These are phyloP conservation scores for Dispira simplex DNA, from an alignment of 192 early-diverging fungal genomes.

Conservation along the genomic window DNA sequence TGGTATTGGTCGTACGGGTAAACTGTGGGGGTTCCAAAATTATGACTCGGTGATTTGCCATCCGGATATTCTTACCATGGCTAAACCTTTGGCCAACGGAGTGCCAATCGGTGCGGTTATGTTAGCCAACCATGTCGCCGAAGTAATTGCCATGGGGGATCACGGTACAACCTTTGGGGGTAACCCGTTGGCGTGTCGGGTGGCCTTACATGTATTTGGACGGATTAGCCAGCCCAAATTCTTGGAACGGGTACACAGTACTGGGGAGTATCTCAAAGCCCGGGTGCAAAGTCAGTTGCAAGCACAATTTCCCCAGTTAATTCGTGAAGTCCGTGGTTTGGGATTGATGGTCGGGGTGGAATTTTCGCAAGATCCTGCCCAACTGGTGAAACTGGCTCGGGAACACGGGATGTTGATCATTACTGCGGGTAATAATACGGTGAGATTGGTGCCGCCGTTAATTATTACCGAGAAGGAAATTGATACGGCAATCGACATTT, in stretches of 20 bases:
- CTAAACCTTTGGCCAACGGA: slow-evolving; percentile 95
- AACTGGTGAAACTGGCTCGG: slow-evolving; percentile 55
- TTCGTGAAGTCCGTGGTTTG: slow-evolving; percentile 66
- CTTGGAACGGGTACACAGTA: slow-evolving; percentile 46
- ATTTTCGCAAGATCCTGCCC: slow-evolving; percentile 48
- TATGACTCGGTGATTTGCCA: slow-evolving; percentile 37
- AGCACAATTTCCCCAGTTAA: slow-evolving; percentile 26
- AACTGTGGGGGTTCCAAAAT: slow-evolving; percentile 71
- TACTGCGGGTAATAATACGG: slow-evolving; percentile 69
- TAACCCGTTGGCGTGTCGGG: slow-evolving; percentile 77
- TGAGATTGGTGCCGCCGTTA: slow-evolving; percentile 88
- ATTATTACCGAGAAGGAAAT: slow-evolving; percentile 64
- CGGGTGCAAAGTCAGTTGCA: slow-evolving; percentile 24
- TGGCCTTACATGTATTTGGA: slow-evolving; percentile 55
- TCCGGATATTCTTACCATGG: slow-evolving; percentile 90
- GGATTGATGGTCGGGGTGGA: slow-evolving; percentile 83
- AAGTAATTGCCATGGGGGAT: slow-evolving; percentile 74
- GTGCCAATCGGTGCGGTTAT: slow-evolving; percentile 91
- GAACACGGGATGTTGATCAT: slow-evolving; percentile 81
- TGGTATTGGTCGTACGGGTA: slow-evolving; percentile 80
- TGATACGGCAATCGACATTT: slow-evolving; percentile 50
- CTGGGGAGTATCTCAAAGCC: slow-evolving; percentile 43
- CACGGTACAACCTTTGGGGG: slow-evolving; percentile 99
- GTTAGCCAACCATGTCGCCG: slow-evolving; percentile 58
- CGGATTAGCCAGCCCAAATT: slow-evolving; percentile 57